Conservation (phyloP, 352 stramenopile genomes). For the Globisporangium ultimum region DNA sequence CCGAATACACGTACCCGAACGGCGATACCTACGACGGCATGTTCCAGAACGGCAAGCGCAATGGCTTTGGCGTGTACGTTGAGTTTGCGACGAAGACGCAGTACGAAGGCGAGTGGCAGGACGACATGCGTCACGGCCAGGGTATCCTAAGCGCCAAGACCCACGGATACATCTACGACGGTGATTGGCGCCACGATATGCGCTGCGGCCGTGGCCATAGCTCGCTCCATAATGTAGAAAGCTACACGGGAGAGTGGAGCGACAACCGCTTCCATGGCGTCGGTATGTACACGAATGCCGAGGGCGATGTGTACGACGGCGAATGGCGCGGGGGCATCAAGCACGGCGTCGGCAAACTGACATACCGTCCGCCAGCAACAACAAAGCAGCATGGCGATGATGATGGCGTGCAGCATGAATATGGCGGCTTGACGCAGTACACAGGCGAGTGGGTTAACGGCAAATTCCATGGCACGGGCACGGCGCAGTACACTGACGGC, state of each 20-base stretch:
- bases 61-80: constrained; percentile 73
- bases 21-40: constrained; percentile 80
- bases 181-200: constrained; percentile 71
- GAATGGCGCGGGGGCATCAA: constrained; percentile 54
- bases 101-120: constrained; percentile 72
- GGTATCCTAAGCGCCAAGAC: constrained; percentile 61
- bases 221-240: constrained; percentile 64
- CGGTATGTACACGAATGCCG: constrained; percentile 59
- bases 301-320: constrained; percentile 66
- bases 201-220: constrained; percentile 68
- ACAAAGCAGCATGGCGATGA: constrained; percentile 3
- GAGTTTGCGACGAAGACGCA: constrained; percentile 74
- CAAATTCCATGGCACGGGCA: constrained; percentile 77
- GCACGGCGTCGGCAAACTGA: constrained; percentile 65
- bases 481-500: constrained; percentile 79
- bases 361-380: constrained; percentile 17
- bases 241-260: constrained; percentile 66
- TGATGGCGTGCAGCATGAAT: constrained; percentile 10
- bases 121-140: constrained; percentile 63
- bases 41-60: constrained; percentile 57
- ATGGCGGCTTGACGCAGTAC: constrained; percentile 55
- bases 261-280: constrained; percentile 64
- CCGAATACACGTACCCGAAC: constrained; percentile 57
- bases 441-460: constrained; percentile 60
- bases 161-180: constrained; percentile 74